Evolutionary conservation across 192 early-diverging fungal species (phyloP).

Genomic region (Rhizoclosmatium globosum): DNA sequence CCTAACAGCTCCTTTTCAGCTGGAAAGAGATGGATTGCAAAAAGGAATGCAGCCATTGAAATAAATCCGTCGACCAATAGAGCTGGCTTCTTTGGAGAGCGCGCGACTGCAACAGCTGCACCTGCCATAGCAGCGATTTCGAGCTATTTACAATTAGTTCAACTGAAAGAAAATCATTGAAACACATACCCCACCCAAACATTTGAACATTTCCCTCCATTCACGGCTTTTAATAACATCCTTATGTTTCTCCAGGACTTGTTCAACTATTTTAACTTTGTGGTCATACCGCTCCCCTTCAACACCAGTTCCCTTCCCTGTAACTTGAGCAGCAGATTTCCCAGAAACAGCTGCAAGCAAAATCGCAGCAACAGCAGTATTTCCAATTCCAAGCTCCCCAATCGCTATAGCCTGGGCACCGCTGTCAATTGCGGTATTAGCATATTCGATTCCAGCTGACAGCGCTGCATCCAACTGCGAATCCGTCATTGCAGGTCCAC

Average conservation of each 20-base stretch:
- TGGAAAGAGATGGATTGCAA: slow-evolving; percentile 26
- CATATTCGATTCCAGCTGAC: slow-evolving; percentile 9
- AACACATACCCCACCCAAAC: slow-evolving; percentile 17
- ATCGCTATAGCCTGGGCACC: slow-evolving; percentile 31
- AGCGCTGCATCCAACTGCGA: slow-evolving; percentile 30
- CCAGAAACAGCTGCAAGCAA: slow-evolving; percentile 33
- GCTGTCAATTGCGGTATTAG: not conserved
- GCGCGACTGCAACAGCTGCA: slow-evolving; percentile 1
- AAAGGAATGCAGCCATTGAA: slow-evolving; percentile 31
- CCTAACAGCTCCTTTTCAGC: slow-evolving; percentile 10
- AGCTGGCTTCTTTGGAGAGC: not conserved
- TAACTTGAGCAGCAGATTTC: slow-evolving; percentile 24
- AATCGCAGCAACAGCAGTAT: slow-evolving; percentile 37
- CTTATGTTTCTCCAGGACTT: not conserved
- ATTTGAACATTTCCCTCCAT: slow-evolving; percentile 13
- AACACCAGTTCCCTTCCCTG: slow-evolving; percentile 40
- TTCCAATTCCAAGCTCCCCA: slow-evolving; percentile 46
- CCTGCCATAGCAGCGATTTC: slow-evolving; percentile 40
- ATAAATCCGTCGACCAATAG: slow-evolving; percentile 44
- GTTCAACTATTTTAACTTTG: slow-evolving; percentile 21
- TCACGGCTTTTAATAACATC: slow-evolving; percentile 15
- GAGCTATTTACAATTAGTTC: too few relatives aligned
- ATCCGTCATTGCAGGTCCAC: slow-evolving; percentile 31
- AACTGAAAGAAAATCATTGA: too few relatives aligned
- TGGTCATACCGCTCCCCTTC: slow-evolving; percentile 25